phyloP scores from a whole-genome alignment of 805 yeast genomes.

The Ogataea corticis region DNA sequence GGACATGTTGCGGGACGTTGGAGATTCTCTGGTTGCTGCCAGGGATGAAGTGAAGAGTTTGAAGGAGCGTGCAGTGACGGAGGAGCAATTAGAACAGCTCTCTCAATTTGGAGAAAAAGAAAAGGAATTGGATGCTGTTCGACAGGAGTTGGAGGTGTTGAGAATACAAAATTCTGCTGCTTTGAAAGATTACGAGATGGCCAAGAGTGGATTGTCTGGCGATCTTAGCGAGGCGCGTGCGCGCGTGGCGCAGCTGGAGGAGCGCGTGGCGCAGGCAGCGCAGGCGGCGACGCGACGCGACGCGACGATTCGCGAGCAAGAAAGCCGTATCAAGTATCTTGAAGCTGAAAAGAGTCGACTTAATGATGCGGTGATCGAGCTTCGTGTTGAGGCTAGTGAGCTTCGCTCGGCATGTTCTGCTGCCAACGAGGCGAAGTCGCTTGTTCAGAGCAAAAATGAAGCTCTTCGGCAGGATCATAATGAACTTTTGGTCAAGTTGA shows the following conservation, averaged over 20 bases:
- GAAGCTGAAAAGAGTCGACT: conserved; percentile 42
- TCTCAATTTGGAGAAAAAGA: no score
- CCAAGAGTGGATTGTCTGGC: conserved; percentile 27
- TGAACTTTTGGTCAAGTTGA: conserved; percentile 38
- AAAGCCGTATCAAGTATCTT: conserved; percentile 37
- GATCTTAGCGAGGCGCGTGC: conserved; percentile 43
- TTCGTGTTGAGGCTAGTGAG: conserved; percentile 44
- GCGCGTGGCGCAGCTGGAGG: conserved; percentile 45
- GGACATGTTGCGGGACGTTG: conserved; percentile 76
- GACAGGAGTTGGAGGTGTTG: conserved; percentile 30
- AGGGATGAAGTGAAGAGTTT: conserved; percentile 47
- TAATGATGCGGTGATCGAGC: conserved; percentile 38
- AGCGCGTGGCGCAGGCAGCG: conserved; percentile 49
- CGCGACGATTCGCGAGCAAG: conserved; percentile 39
- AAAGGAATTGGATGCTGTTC: conserved; percentile 24
- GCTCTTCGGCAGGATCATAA: conserved; percentile 32
- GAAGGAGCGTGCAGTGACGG: background rate
- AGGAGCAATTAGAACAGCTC: conserved; percentile 4
- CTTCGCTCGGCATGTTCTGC: conserved; percentile 37
- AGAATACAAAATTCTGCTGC: conserved; percentile 39
- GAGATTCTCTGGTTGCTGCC: conserved; percentile 75
- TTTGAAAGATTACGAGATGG: conserved; percentile 36
- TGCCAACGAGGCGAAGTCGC: conserved; percentile 41
- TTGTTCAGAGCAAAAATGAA: conserved; percentile 45
- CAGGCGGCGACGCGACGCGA: conserved; percentile 48